A percentile compares a stretch with the other conserved stretches of the same genome.
phyloP scores from a whole-genome alignment of 345 rosid genomes.

The Bruguiera parviflora region DNA sequence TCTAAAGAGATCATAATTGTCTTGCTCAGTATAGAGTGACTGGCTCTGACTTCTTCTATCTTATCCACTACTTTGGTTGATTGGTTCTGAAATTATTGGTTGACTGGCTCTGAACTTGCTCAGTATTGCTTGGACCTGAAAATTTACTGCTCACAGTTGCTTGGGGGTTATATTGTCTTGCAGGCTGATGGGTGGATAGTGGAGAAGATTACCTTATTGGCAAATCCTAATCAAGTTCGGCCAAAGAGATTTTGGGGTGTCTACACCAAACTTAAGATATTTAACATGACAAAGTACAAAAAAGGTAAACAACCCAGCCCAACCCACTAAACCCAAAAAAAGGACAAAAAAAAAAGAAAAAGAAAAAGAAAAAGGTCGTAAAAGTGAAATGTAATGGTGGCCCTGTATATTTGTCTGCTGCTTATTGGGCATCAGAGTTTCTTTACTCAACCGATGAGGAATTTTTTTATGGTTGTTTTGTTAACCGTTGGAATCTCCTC shows the following conservation, averaged over 20 bases:
- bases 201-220: slow-evolving; percentile 79
- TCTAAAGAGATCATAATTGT: too few species aligned
- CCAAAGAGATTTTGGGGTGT: slow-evolving; percentile 96
- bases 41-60: too few species aligned
- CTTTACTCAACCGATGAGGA: too few species aligned
- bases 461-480: too few species aligned
- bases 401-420: too few species aligned
- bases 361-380: background rate
- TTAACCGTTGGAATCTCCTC: background rate
- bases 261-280: slow-evolving; percentile 88
- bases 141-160: background rate
- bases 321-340: too few species aligned
- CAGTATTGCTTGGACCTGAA: too few species aligned
- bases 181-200: slow-evolving; percentile 98
- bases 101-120: too few species aligned
- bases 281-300: slow-evolving; percentile 78
- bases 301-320: slow-evolving; percentile 49
- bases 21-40: too few species aligned
- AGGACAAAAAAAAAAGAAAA: too few species aligned
- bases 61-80: background rate
- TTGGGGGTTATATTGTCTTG: slow-evolving; percentile 6
- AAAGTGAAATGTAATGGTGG: background rate
- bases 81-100: background rate
- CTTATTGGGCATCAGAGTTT: too few species aligned
- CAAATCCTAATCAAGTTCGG: slow-evolving; percentile 85